Evolutionary conservation across 345 rosid genomes (phyloP).

Genomic region (Eucalyptus virginea): DNA sequence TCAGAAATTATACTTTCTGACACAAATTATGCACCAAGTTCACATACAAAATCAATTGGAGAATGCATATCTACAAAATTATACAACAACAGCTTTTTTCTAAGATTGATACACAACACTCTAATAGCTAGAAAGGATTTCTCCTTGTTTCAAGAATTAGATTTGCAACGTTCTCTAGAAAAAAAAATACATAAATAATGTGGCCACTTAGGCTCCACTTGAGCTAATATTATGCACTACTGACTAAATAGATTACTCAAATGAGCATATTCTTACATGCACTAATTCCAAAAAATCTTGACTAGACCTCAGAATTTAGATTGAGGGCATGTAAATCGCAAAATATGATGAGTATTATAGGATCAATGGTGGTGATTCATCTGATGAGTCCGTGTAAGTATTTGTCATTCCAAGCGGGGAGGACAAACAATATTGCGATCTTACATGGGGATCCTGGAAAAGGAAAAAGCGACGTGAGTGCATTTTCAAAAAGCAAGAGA

Average conservation of each 20-base stretch:
- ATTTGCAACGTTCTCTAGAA: no score
- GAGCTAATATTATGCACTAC: no score
- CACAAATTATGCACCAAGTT: no score
- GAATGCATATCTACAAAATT: no score
- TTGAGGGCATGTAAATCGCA: neutral
- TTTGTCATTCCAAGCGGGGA: neutral
- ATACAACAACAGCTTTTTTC: no score
- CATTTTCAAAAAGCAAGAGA: neutral
- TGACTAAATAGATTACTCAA: neutral
- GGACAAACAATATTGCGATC: neutral
- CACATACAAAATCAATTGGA: no score
- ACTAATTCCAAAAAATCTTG: neutral
- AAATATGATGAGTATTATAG: neutral
- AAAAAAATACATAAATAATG: no score
- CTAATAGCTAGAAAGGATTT: neutral
- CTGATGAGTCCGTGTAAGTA: fast-evolving
- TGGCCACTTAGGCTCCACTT: no score
- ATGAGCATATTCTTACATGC: neutral
- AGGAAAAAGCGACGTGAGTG: fast-evolving
- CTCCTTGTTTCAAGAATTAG: no score
- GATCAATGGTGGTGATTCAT: fast-evolving
- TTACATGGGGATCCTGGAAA: neutral
- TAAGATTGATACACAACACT: no score
- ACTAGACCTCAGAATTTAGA: fast-evolving
- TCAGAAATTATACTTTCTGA: no score